Evolutionary conservation across 2,329 filamentous ascomycete species (phyloP).

Genomic region (Fusarium redolens): DNA sequence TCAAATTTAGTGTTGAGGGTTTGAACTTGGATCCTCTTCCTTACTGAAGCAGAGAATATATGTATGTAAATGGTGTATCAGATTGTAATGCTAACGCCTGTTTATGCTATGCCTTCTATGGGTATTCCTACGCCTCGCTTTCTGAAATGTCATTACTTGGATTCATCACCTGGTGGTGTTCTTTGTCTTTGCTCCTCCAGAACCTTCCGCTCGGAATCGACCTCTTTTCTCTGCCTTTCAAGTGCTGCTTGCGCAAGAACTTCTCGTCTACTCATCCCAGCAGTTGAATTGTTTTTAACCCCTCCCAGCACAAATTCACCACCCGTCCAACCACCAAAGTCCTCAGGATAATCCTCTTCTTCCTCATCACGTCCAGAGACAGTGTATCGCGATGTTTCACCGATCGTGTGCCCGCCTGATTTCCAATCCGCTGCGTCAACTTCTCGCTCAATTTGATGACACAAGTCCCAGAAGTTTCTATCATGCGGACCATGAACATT

Average conservation of each 20-base stretch:
- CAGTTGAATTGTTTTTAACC: slow-evolving; percentile 57
- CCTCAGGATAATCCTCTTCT: slow-evolving; percentile 60
- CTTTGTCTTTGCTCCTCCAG: slow-evolving; percentile 46
- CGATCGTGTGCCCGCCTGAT: slow-evolving; percentile 73
- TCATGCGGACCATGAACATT: slow-evolving; percentile 91
- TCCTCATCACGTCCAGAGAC: slow-evolving; percentile 64
- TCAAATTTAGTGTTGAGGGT: slow-evolving; percentile 69
- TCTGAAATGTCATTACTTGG: slow-evolving; percentile 32
- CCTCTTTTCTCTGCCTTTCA: slow-evolving; percentile 51
- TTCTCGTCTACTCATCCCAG: slow-evolving; percentile 74
- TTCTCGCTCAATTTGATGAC: slow-evolving; percentile 86
- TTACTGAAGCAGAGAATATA: slow-evolving; percentile 51
- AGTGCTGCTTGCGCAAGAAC: slow-evolving; percentile 69
- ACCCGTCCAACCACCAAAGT: slow-evolving; percentile 81
- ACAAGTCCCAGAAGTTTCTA: slow-evolving; percentile 88
- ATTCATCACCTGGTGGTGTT: slow-evolving; percentile 36
- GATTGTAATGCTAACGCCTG: slow-evolving; percentile 28
- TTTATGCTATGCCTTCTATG: slow-evolving; percentile 8
- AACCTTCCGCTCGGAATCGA: slow-evolving; percentile 48
- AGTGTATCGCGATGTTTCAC: slow-evolving; percentile 71
- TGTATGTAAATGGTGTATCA: slow-evolving; percentile 14
- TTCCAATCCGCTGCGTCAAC: slow-evolving; percentile 85
- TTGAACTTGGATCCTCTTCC: slow-evolving; percentile 68
- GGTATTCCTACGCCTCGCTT: slow-evolving; percentile 24
- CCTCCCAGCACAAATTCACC: slow-evolving; percentile 81